Evolutionary conservation across 1,284 basidiomycete species (phyloP).

Genomic region (Heterobasidion irregulare): DNA sequence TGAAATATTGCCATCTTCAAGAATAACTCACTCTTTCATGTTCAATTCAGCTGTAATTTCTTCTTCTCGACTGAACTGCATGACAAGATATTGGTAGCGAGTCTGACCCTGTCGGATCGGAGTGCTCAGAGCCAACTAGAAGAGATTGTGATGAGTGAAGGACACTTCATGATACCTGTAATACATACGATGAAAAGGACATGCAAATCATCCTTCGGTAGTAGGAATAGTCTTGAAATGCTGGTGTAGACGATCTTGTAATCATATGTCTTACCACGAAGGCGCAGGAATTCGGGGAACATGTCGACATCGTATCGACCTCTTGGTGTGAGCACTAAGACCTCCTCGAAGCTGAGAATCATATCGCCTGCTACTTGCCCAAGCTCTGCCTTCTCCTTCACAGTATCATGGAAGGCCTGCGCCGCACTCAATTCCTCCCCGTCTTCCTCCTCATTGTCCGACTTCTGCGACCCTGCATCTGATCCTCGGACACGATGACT

Average conservation of each 20-base stretch:
- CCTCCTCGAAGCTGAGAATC: constrained; percentile 93
- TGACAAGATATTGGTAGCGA: constrained; percentile 94
- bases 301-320: constrained; percentile 98
- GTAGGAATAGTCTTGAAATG: constrained; percentile 86
- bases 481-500: constrained; percentile 56
- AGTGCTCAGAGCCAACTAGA: constrained; percentile 77
- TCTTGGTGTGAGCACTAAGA: constrained; percentile 93
- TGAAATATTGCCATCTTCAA: background rate
- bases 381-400: constrained; percentile 97
- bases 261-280: constrained; percentile 98
- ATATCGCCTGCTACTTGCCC: constrained; percentile 89
- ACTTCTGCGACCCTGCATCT: constrained; percentile 71
- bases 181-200: constrained; percentile 83
- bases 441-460: constrained; percentile 55
- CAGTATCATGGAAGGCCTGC: constrained; percentile 91
- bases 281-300: constrained; percentile 89
- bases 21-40: constrained; percentile 72
- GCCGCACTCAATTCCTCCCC: constrained; percentile 81
- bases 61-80: constrained; percentile 96
- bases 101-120: constrained; percentile 99
- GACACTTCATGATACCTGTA: constrained; percentile 3
- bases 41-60: constrained; percentile 96
- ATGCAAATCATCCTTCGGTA: constrained; percentile 96
- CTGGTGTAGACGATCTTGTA: constrained; percentile 95
- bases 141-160: background rate